A percentile compares a stretch with the other conserved stretches of the same genome.
These are phyloP conservation scores for Phalaenopsis hybrid DNA, from an alignment of 116 monocot genomes.

Conservation along the genomic window DNA sequence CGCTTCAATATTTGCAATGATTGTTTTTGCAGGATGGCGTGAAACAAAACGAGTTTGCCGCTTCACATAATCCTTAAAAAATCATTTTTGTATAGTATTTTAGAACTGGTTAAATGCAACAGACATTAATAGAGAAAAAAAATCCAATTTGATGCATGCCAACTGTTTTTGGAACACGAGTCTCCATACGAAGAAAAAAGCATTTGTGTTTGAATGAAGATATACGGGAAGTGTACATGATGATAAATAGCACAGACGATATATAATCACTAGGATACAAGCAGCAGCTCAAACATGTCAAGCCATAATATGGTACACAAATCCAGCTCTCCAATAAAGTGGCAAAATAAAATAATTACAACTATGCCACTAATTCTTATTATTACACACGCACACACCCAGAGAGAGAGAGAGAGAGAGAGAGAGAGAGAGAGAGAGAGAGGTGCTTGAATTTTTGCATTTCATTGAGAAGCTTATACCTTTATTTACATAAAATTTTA, in stretches of 20 bases:
- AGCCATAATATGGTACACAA: too few relatives aligned
- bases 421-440: too few relatives aligned
- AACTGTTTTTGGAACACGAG: background rate
- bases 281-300: too few relatives aligned
- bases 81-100: background rate
- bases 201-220: background rate
- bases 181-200: background rate
- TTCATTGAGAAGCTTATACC: too few relatives aligned
- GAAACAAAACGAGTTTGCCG: conserved; percentile 93
- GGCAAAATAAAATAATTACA: too few relatives aligned
- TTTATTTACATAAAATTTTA: too few relatives aligned
- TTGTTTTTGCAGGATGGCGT: conserved; percentile 56
- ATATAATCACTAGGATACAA: background rate
- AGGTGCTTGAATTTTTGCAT: too few relatives aligned
- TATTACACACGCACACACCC: too few relatives aligned
- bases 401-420: too few relatives aligned
- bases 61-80: conserved; percentile 64
- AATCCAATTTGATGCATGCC: background rate
- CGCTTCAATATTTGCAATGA: conserved; percentile 63
- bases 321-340: too few relatives aligned
- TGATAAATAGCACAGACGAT: background rate
- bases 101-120: background rate
- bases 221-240: background rate
- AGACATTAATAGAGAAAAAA: background rate
- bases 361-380: too few relatives aligned